Evolutionary conservation across 768 basidiomycete genomes (phyloP).

Genomic region (Boletus rubescentipes): DNA sequence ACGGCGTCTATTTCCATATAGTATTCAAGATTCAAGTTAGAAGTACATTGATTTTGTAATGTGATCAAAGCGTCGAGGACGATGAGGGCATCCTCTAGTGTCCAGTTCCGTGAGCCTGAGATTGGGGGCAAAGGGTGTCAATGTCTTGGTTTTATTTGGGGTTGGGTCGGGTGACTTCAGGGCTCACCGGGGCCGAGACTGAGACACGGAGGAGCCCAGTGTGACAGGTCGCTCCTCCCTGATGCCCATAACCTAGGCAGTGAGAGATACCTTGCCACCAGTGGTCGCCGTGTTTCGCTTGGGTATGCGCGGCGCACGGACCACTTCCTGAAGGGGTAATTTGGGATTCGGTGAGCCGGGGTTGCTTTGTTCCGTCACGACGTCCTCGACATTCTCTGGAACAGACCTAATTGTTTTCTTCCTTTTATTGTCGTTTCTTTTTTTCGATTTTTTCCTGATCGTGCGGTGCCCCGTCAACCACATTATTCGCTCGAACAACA

Average conservation of each 20-base stretch:
- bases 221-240: too few relatives aligned
- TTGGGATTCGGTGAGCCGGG: background rate
- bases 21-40: too few relatives aligned
- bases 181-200: too few relatives aligned
- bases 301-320: background rate
- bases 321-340: conserved; percentile 2
- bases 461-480: conserved; percentile 82
- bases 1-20: too few relatives aligned
- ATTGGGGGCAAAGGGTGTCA: too few relatives aligned
- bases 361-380: background rate
- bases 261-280: too few relatives aligned
- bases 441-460: conserved; percentile 40
- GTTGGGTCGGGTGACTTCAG: too few relatives aligned
- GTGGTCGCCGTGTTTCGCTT: too few relatives aligned
- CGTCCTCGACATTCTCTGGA: too few relatives aligned
- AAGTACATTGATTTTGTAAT: background rate
- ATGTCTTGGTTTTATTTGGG: background rate
- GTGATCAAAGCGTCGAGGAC: background rate
- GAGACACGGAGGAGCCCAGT: too few relatives aligned
- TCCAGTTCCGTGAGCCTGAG: too few relatives aligned
- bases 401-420: background rate
- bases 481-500: conserved; percentile 37
- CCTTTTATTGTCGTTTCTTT: background rate
- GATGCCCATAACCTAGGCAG: too few relatives aligned
- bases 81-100: background rate